Evolutionary conservation across 441 rosid genomes (phyloP).

Genomic region (Jatropha podagrica): DNA sequence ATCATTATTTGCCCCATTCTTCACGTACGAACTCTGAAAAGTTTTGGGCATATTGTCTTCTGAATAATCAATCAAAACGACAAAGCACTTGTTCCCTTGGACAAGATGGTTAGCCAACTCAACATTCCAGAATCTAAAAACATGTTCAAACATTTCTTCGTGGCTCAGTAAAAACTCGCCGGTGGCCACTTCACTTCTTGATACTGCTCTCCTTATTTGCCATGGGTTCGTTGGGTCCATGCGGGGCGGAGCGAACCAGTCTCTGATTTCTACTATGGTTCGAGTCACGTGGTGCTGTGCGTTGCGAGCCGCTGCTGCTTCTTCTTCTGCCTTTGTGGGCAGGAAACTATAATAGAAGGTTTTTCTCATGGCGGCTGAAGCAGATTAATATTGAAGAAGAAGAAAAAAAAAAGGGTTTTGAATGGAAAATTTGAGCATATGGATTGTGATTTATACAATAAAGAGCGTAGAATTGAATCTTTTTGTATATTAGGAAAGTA

Average conservation of each 20-base stretch:
- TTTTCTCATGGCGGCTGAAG: constrained; percentile 12
- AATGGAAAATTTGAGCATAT: not conserved
- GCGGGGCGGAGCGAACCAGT: not conserved
- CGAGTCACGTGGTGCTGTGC: constrained; percentile 17
- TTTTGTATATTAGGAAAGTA: not conserved
- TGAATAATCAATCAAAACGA: constrained; percentile 31
- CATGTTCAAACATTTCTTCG: constrained; percentile 27
- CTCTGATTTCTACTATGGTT: constrained; percentile 26
- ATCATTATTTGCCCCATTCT: constrained; percentile 19
- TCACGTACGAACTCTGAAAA: constrained; percentile 29
- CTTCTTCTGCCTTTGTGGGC: constrained; percentile 36
- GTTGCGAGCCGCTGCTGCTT: constrained; percentile 25
- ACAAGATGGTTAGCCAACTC: constrained; percentile 27
- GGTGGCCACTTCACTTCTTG: constrained; percentile 18
- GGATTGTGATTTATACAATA: not conserved
- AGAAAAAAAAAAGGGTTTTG: not conserved
- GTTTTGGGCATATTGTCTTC: constrained; percentile 29
- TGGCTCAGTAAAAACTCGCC: constrained; percentile 30
- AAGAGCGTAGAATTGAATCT: not conserved
- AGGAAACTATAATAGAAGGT: constrained; percentile 29
- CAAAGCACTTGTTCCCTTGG: constrained; percentile 15
- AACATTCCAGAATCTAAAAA: constrained; percentile 31
- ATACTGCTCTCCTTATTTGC: constrained; percentile 27
- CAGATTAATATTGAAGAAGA: not conserved
- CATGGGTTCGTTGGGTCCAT: constrained; percentile 25